phyloP scores from a whole-genome alignment of 106 monocot genomes.

The Allium sativum region DNA sequence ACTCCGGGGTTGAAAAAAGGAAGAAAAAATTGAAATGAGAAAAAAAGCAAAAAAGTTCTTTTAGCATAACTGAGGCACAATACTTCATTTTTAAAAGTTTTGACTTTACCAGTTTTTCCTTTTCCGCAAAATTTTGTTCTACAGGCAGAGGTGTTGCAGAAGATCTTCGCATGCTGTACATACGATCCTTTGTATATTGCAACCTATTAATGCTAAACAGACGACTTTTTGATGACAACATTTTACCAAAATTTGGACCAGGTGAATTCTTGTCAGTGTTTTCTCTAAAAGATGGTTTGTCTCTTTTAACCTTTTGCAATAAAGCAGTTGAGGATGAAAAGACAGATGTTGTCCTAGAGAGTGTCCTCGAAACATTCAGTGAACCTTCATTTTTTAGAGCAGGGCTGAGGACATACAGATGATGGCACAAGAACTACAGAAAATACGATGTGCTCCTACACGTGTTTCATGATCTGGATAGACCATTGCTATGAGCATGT shows the following conservation, averaged over 20 bases:
- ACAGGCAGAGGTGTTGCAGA: constrained; percentile 6
- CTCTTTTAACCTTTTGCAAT: constrained; percentile 51
- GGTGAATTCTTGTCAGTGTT: constrained; percentile 7
- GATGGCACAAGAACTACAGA: constrained; percentile 86
- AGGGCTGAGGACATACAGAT: constrained; percentile 49
- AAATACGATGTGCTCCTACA: constrained; percentile 69
- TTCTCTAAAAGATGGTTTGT: constrained; percentile 24
- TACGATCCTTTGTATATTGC: constrained; percentile 23
- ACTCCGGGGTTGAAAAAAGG: constrained; percentile 18
- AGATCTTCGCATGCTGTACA: constrained; percentile 5
- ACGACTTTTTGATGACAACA: constrained; percentile 26
- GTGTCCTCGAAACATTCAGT: constrained; percentile 70
- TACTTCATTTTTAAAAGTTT: background rate
- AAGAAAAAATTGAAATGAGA: no score
- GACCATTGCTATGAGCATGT: constrained; percentile 73
- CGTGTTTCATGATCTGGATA: constrained; percentile 78
- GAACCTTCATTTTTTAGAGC: no score
- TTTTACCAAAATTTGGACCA: constrained; percentile 11
- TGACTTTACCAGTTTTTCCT: constrained; percentile 10
- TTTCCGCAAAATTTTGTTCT: constrained; percentile 14
- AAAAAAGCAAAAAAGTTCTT: background rate
- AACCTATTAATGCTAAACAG: constrained; percentile 12
- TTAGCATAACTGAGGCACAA: background rate
- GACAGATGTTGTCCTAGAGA: constrained; percentile 78
- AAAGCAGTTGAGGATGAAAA: constrained; percentile 97